Percentiles rank a stretch among this genome's conserved stretches.
phyloP scores from a whole-genome alignment of 1,284 basidiomycete genomes.

The Puccinia polysora region DNA sequence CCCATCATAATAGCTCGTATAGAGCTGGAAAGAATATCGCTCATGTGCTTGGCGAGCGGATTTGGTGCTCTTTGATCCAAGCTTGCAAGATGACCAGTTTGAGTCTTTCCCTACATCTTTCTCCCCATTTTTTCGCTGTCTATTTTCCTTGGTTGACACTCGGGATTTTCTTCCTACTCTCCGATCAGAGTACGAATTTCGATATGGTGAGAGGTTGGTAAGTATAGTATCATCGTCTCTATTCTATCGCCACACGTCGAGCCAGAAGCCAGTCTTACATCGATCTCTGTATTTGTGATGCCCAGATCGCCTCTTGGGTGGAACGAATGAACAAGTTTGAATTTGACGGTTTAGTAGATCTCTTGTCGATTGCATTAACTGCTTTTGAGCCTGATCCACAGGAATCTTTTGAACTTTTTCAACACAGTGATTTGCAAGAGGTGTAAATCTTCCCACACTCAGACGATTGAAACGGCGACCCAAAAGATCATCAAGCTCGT shows the following conservation, averaged over 20 bases:
- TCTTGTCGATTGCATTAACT: not conserved
- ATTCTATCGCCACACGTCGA: too few relatives aligned
- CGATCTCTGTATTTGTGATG: too few relatives aligned
- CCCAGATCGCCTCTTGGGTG: not conserved
- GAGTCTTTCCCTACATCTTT: not conserved
- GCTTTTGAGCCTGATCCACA: not conserved
- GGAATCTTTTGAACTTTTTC: not conserved
- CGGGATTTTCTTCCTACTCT: too few relatives aligned
- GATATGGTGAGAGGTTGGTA: not conserved
- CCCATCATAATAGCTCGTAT: not conserved
- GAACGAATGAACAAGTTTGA: conserved; percentile 5
- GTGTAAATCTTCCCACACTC: not conserved
- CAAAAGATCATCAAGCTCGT: not conserved
- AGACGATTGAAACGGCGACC: not conserved
- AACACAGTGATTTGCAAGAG: not conserved
- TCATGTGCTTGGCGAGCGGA: not conserved
- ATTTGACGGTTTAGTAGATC: not conserved
- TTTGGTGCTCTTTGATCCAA: conserved; percentile 10
- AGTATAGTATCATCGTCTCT: not conserved
- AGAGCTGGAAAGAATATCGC: not conserved
- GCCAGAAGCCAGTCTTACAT: too few relatives aligned
- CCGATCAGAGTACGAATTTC: conserved; percentile 1
- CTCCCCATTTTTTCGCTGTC: not conserved
- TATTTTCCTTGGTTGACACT: too few relatives aligned
- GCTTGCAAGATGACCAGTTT: conserved; percentile 6